Evolutionary conservation across 2,329 filamentous ascomycete genomes (phyloP).

Genomic region (Aspergillus sp.): DNA sequence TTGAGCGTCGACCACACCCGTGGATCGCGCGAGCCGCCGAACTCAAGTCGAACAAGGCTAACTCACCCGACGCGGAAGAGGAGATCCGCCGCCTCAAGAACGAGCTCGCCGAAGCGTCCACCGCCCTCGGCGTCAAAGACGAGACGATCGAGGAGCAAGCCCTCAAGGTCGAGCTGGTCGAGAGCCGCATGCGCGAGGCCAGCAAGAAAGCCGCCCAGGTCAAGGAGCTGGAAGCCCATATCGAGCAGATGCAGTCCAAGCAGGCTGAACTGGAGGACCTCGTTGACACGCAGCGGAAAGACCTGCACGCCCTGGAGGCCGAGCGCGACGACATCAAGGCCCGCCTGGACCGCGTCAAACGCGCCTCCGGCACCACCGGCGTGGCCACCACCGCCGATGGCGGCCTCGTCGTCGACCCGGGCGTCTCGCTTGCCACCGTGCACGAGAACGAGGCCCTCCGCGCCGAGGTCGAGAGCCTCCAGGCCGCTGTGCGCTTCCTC

Average conservation of each 20-base stretch:
- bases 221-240: constrained; percentile 43
- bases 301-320: constrained; percentile 35
- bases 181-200: constrained; percentile 81
- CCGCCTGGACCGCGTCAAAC: constrained; percentile 44
- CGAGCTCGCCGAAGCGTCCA: constrained; percentile 74
- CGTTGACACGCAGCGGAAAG: constrained; percentile 37
- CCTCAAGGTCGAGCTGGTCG: constrained; percentile 91
- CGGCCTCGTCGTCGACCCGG: constrained; percentile 38
- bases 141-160: constrained; percentile 79
- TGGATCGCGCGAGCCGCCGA: constrained; percentile 83
- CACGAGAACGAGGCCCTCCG: constrained; percentile 45
- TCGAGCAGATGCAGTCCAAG: constrained; percentile 39
- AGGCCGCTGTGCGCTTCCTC: constrained; percentile 47
- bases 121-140: constrained; percentile 69
- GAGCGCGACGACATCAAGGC: constrained; percentile 42
- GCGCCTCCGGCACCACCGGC: constrained; percentile 38
- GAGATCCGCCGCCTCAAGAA: constrained; percentile 78
- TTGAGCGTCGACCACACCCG: constrained; percentile 72
- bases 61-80: constrained; percentile 79
- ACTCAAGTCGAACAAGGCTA: constrained; percentile 76
- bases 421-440: constrained; percentile 40
- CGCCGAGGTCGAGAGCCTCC: constrained; percentile 42
- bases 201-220: constrained; percentile 65
- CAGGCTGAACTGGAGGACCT: constrained; percentile 31
- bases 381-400: constrained; percentile 30